Base-by-base conservation (phyloP, 2,329 filamentous ascomycete genomes). In the Rhynchosporium agropyri region DNA sequence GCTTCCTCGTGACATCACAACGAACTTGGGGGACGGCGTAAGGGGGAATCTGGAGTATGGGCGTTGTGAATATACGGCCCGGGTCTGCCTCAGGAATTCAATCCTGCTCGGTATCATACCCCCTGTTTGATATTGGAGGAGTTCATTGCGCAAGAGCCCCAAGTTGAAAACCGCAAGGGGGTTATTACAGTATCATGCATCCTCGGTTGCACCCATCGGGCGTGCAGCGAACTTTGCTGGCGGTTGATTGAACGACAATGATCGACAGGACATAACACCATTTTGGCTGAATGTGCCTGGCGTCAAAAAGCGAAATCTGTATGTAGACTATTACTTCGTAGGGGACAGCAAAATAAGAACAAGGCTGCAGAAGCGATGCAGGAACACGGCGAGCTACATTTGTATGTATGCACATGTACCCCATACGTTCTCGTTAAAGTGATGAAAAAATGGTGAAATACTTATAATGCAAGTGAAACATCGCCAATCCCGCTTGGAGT, bases 11-110 rank as follows among this genome's bases (percentile, higher is more conserved):
- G 15, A 40, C 43, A 26, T 15, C 28, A 12, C 4, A 43, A 50
- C 36, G 48, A 36, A 50, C 33, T 29, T 13, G 26, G 43, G 31
- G 15, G 31, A 50, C 56, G 56, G 51, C 51, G 51, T 15, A 49
- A 42, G 59, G 46, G 46, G 3, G 29, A 20, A 56, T 49, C 31
- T 69, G 65, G 62, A 57, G 59, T 63, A 20, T 29, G 28, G 63
- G 63, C 63, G 63, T 64, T 58, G 64, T 66, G 62, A 20, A 20
- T n/a, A n/a, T 63, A 62, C 66, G 66, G 63, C 74, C 74, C 70
- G 68, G 73, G 53, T 46, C 9, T 60, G 42, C 49, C 48, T 33
- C 58, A 46, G 38, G 58, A 31, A 40, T 45, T n/a, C 13, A 10
- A n/a, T 28, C 9, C 33, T 36, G 33, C 33, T 36, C 33, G 43